Evolutionary conservation across 73 alveolate species (phyloP).

Genomic region (Tetrahymena elliotti): DNA sequence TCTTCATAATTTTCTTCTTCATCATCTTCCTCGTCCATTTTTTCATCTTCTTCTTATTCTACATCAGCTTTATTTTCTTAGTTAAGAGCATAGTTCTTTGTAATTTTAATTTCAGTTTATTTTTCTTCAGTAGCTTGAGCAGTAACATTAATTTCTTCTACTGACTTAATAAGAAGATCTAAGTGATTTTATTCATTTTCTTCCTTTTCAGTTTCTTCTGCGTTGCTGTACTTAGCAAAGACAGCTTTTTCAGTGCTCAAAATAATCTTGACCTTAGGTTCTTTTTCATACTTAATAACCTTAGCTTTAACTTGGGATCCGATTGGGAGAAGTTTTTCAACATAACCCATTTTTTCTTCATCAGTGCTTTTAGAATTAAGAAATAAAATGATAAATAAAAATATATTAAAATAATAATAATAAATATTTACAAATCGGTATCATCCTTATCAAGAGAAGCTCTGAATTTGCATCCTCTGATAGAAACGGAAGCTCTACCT

Average conservation of each 20-base stretch:
- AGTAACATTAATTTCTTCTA: not conserved
- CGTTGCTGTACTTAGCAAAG: not conserved
- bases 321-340: not conserved
- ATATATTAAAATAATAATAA: not conserved
- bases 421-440: not conserved
- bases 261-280: not conserved
- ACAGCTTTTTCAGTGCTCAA: not conserved
- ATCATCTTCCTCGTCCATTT: slow-evolving; percentile 46
- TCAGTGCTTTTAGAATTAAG: not conserved
- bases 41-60: slow-evolving; percentile 5
- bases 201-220: not conserved
- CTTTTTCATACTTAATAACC: not conserved
- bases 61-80: slow-evolving; percentile 8
- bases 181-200: not conserved
- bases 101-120: not conserved
- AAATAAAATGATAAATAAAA: not conserved
- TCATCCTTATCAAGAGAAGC: not conserved
- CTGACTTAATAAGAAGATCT: not conserved
- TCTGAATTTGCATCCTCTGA: not conserved
- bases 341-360: not conserved
- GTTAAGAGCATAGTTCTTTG: not conserved
- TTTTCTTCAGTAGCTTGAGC: not conserved
- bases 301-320: not conserved
- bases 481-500: not conserved
- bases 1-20: slow-evolving; percentile 55